Percentiles rank a stretch among this genome's conserved stretches.
Evolutionary conservation across 176 grass and related monocot genomes (phyloP).

Genomic region (Canna indica): DNA sequence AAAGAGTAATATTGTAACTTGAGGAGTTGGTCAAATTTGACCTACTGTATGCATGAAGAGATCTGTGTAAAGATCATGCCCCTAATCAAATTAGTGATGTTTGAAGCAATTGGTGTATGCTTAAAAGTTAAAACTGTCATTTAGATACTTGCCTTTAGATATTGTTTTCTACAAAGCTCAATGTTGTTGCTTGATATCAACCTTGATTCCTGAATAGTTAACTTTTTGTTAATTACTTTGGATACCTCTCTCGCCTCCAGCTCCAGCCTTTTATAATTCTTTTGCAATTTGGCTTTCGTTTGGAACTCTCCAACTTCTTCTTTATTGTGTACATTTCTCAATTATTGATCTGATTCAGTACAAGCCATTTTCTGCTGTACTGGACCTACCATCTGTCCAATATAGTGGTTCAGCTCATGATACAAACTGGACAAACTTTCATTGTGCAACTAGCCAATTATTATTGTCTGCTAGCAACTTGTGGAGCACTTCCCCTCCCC

Average conservation of each 20-base stretch:
- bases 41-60: too few species aligned
- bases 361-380: background rate
- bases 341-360: background rate
- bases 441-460: background rate
- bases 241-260: background rate
- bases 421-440: background rate
- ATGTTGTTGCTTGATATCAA: too few species aligned
- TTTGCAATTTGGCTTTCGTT: background rate
- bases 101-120: too few species aligned
- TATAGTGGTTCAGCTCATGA: background rate
- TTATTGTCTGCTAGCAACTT: background rate
- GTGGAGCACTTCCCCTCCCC: background rate
- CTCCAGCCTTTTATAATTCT: background rate
- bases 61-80: too few species aligned
- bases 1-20: too few species aligned
- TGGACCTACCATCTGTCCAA: background rate
- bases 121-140: too few species aligned
- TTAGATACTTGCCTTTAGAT: too few species aligned
- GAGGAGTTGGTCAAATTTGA: too few species aligned
- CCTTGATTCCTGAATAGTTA: too few species aligned
- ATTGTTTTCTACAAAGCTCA: too few species aligned
- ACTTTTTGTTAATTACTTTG: background rate
- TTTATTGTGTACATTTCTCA: background rate
- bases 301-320: background rate
- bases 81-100: too few species aligned